Evolutionary conservation across 495 filamentous ascomycete genomes (phyloP).

Genomic region (Xylaria grammica): DNA sequence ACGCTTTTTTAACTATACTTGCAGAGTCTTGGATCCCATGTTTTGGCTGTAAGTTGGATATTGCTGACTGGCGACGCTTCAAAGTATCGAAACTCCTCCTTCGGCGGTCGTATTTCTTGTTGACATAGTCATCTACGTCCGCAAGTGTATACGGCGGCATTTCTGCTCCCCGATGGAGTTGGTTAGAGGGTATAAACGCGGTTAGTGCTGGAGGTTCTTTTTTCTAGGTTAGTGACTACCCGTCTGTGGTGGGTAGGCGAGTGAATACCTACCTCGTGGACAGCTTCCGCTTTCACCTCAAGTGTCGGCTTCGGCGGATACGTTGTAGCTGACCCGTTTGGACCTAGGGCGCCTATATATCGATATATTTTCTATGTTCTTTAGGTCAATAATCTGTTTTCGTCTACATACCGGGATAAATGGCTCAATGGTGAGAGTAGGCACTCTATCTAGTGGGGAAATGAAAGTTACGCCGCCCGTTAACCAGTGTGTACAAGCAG

Average conservation of each 20-base stretch:
- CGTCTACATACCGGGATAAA: too few species aligned
- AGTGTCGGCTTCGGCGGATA: neutral
- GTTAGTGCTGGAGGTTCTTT: neutral
- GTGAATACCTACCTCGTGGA: neutral
- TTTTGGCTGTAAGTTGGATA: neutral
- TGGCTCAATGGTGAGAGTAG: too few species aligned
- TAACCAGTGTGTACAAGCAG: too few species aligned
- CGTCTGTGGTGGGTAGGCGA: too few species aligned
- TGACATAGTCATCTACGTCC: neutral
- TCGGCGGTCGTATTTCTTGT: neutral
- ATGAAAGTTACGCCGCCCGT: too few species aligned
- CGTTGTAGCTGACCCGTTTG: neutral
- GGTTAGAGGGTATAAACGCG: neutral
- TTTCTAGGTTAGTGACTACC: neutral
- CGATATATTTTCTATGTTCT: too few species aligned
- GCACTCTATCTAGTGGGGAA: too few species aligned
- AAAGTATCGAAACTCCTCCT: slow-evolving; percentile 2
- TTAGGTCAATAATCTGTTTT: too few species aligned
- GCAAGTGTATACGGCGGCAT: slow-evolving; percentile 1
- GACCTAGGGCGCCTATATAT: too few species aligned
- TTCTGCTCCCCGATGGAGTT: neutral
- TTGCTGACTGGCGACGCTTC: neutral
- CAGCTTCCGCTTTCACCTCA: neutral
- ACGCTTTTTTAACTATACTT: neutral
- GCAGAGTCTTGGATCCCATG: neutral